Percentiles rank a stretch among this genome's conserved stretches.
phyloP scores from a whole-genome alignment of 345 rosid genomes.

The Ceriops zippeliana region DNA sequence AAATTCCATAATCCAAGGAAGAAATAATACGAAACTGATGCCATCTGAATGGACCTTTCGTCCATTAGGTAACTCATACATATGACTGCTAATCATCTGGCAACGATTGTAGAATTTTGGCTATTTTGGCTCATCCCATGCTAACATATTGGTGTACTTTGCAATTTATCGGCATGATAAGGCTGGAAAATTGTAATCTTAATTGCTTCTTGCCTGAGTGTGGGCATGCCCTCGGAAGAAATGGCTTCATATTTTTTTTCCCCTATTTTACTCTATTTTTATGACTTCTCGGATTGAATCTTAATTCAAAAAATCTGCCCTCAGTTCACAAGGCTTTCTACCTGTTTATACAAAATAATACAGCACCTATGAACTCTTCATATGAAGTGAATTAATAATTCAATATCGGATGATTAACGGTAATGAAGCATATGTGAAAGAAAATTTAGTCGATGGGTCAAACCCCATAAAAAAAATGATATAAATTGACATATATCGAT shows the following conservation, averaged over 20 bases:
- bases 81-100: conserved; percentile 19
- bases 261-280: too few relatives aligned
- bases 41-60: conserved; percentile 23
- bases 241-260: too few relatives aligned
- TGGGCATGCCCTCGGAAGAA: too few relatives aligned
- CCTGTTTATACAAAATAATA: too few relatives aligned
- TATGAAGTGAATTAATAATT: too few relatives aligned
- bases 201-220: too few relatives aligned
- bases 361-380: too few relatives aligned
- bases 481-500: not conserved
- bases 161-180: too few relatives aligned
- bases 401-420: not conserved
- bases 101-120: conserved; percentile 24
- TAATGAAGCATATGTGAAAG: not conserved
- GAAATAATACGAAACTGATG: conserved; percentile 19
- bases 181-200: too few relatives aligned
- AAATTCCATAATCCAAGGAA: conserved; percentile 33
- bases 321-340: too few relatives aligned
- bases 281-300: too few relatives aligned
- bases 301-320: too few relatives aligned
- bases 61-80: conserved; percentile 11
- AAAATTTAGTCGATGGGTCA: not conserved
- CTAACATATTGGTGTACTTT: not conserved
- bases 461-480: not conserved
- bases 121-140: not conserved